These are phyloP conservation scores for Annulohypoxylon truncatum DNA, from an alignment of 2,329 filamentous ascomycete species.

Conservation along the genomic window DNA sequence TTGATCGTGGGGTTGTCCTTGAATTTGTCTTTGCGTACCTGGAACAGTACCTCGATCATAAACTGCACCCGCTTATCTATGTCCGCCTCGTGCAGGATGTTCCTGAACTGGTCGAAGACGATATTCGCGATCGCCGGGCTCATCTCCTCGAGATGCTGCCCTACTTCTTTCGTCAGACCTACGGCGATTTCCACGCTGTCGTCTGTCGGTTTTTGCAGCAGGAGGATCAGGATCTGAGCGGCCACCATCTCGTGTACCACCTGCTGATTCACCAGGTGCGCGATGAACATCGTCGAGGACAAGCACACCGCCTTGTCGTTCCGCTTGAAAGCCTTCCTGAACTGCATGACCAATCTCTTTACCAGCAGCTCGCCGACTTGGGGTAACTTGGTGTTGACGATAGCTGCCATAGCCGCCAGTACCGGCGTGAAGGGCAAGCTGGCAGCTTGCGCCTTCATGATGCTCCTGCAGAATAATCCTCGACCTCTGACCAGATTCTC, in stretches of 20 bases:
- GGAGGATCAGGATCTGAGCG: conserved; percentile 89
- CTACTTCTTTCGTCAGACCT: conserved; percentile 90
- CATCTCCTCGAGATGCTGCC: conserved; percentile 96
- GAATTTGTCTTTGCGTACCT: conserved; percentile 95
- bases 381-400: conserved; percentile 97
- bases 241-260: conserved; percentile 94
- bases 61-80: conserved; percentile 99
- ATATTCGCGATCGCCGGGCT: conserved; percentile 86
- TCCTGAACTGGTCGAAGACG: conserved; percentile 95
- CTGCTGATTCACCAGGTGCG: conserved; percentile 95
- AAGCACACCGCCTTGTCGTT: conserved; percentile 98
- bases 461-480: conserved; percentile 92
- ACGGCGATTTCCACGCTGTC: conserved; percentile 98
- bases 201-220: conserved; percentile 95
- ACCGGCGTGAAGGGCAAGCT: conserved; percentile 97
- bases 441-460: conserved; percentile 98
- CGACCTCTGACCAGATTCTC: conserved; percentile 94
- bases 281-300: conserved; percentile 92
- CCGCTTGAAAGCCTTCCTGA: conserved; percentile 93
- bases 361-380: conserved; percentile 92
- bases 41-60: conserved; percentile 98
- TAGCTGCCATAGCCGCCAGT: conserved; percentile 93
- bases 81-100: conserved; percentile 93
- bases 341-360: conserved; percentile 87
- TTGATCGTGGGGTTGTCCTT: conserved; percentile 92